Base-by-base conservation (phyloP, 257 asterid species). In the Forsythia viridissima region DNA sequence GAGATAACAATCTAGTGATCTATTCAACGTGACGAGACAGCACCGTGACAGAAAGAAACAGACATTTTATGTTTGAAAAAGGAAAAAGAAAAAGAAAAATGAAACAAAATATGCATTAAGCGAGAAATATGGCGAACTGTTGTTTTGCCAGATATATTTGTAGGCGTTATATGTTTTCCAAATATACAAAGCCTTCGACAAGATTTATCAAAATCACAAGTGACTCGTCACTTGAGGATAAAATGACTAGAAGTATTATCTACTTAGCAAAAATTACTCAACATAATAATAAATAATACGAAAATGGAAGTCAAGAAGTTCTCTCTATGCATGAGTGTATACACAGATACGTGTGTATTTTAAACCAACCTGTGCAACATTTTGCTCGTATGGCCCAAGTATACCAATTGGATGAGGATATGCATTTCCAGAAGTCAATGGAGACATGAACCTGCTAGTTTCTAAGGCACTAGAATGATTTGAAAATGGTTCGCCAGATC, bases 341-440 rank as follows among this genome's bases (percentile, higher is more conserved):
- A 21, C n/a, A 61, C 18, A 63, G 8, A 63, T 30, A 1, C 3
- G 9, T 4, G 66, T 20, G 52, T 61, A 59, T 20, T 20, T 34
- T 59, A 59, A 63, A 83, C 93, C 78, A 86, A 96, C 99, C 99
- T 96, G 99, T 44, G 89, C 86, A 82, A 88, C 84, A 86, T 89
- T 92, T 81, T 90, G 99, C 87, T 96, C 98, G 73, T 96, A 96
- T 1, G 97, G 83, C 79, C 99, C 99, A 87, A 89, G 96, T 84
- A 93, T 81, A 80, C 97, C 98, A 83, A 89, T 70, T 71, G 97
- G 93, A 73, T 89, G 99, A 70, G 91, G 96, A 89, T 93, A 96
- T 40, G 90, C 82, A 78, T 90, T 83, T 79, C 97, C 97, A 79
- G 98, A 87, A 75, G 92, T 75, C 87, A 96, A 81, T 67, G 93